Evolutionary conservation across 1,284 basidiomycete genomes (phyloP).

Genomic region (Tilletiopsis washingtonensis): DNA sequence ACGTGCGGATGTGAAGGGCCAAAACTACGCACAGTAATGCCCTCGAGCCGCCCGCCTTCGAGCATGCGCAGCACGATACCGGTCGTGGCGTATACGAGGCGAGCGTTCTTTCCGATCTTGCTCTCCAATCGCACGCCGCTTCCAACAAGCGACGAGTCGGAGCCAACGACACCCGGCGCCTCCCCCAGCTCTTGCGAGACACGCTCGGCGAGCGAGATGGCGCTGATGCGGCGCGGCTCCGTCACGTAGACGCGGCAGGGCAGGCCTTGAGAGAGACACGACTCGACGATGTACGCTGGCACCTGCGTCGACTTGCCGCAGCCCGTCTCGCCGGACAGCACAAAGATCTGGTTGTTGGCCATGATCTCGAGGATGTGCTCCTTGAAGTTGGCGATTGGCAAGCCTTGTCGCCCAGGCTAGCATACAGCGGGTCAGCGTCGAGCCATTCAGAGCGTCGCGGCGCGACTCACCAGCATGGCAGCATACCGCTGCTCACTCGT

Average conservation of each 20-base stretch:
- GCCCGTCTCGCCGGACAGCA: constrained; percentile 94
- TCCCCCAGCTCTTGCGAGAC: constrained; percentile 93
- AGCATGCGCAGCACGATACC: constrained; percentile 96
- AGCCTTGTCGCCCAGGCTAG: constrained; percentile 61
- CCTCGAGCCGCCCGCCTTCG: constrained; percentile 81
- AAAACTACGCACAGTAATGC: too few relatives aligned
- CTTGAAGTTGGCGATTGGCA: constrained; percentile 84
- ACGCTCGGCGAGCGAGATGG: constrained; percentile 90
- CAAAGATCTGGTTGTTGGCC: constrained; percentile 74
- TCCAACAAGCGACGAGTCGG: constrained; percentile 72
- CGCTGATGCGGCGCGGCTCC: constrained; percentile 91
- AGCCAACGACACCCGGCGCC: constrained; percentile 69
- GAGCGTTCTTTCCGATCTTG: constrained; percentile 51
- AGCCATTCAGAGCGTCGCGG: too few relatives aligned
- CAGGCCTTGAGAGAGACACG: constrained; percentile 71
- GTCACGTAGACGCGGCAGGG: constrained; percentile 91
- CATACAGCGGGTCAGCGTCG: too few relatives aligned
- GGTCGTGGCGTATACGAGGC: constrained; percentile 62
- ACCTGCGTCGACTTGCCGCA: constrained; percentile 98
- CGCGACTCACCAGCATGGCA: constrained; percentile 85
- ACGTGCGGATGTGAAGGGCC: too few relatives aligned
- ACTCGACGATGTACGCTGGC: constrained; percentile 87
- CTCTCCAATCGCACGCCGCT: constrained; percentile 93
- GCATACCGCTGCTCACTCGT: constrained; percentile 61
- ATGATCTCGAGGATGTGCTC: constrained; percentile 66